A percentile compares a stretch with the other conserved stretches of the same genome.
phyloP scores from a whole-genome alignment of 2,329 filamentous ascomycete genomes.

The Cephalotrichum gorgonifer region DNA sequence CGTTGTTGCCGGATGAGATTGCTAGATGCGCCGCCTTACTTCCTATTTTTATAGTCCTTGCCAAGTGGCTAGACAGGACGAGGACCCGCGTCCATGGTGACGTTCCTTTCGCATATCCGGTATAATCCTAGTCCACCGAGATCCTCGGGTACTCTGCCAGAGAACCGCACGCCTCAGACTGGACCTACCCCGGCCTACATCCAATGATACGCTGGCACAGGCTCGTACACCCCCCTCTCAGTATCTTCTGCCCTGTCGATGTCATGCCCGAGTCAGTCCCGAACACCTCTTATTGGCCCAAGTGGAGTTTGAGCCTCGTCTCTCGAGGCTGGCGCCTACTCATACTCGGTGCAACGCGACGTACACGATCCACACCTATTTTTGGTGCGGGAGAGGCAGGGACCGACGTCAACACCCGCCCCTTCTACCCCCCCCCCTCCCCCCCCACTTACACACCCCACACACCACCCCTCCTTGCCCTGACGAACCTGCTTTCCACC shows the following conservation, averaged over 20 bases:
- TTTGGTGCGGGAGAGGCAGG: neutral
- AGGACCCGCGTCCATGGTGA: neutral
- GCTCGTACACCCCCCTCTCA: neutral
- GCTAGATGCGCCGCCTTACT: neutral
- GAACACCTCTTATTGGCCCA: neutral
- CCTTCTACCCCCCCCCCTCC: too few relatives aligned
- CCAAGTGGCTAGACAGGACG: neutral
- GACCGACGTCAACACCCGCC: neutral
- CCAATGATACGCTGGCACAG: neutral
- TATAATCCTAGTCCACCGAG: neutral
- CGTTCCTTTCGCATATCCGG: neutral
- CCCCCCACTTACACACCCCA: too few relatives aligned
- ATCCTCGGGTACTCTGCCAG: neutral
- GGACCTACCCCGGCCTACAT: neutral
- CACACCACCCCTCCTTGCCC: neutral
- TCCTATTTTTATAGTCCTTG: neutral
- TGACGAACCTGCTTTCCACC: neutral
- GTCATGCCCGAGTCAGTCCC: neutral
- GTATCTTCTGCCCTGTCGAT: neutral
- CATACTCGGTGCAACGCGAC: conserved; percentile 1
- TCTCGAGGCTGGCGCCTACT: neutral
- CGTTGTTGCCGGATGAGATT: neutral
- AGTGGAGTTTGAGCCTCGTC: neutral
- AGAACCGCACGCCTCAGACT: neutral
- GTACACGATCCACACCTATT: neutral